Conservation (phyloP, 345 rosid species). For the Arabidopsis thaliana region TAIR10.1 NC_003075.7:17374501-17375000, state of each 20-base stretch:
- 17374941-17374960: slow-evolving; percentile 59
- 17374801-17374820: slow-evolving; percentile 83
- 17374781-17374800: slow-evolving; percentile 41
- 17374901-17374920: slow-evolving; percentile 79
- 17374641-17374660: slow-evolving; percentile 22
- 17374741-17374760: slow-evolving; percentile 76
- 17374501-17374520: slow-evolving; percentile 28
- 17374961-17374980: slow-evolving; percentile 17
- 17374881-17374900: slow-evolving; percentile 80
- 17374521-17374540: slow-evolving; percentile 31
- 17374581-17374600: slow-evolving; percentile 18
- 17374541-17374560: slow-evolving; percentile 32
- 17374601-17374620: slow-evolving; percentile 34
- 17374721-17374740: slow-evolving; percentile 63
- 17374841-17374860: slow-evolving; percentile 95
- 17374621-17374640: slow-evolving; percentile 24
- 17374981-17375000: not conserved
- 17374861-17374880: slow-evolving; percentile 80
- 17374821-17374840: slow-evolving; percentile 75
- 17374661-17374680: slow-evolving; percentile 18
- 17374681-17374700: slow-evolving; percentile 49
- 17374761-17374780: slow-evolving; percentile 89
- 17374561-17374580: slow-evolving; percentile 24
- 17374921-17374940: slow-evolving; percentile 77
- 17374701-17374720: slow-evolving; percentile 43